Percentiles rank a stretch among this genome's conserved stretches.
phyloP scores from a whole-genome alignment of 2,329 filamentous ascomycete species.

The Falciphora oryzae region DNA sequence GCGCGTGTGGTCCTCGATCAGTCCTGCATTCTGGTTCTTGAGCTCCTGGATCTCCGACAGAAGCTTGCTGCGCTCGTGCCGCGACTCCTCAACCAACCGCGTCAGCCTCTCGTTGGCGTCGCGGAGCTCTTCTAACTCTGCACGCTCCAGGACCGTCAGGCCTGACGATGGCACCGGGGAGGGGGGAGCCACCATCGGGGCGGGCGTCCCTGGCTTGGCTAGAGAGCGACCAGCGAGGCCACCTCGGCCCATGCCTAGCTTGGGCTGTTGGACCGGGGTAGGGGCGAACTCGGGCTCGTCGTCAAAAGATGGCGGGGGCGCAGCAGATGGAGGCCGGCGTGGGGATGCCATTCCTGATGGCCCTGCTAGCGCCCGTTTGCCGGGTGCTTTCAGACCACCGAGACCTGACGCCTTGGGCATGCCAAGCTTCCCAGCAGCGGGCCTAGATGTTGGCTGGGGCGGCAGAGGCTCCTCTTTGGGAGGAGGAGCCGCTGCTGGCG shows the following conservation, averaged over 20 bases:
- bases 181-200: slow-evolving; percentile 41
- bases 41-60: slow-evolving; percentile 87
- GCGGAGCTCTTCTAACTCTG: slow-evolving; percentile 87
- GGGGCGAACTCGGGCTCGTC: slow-evolving; percentile 41
- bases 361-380: slow-evolving; percentile 46
- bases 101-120: slow-evolving; percentile 73
- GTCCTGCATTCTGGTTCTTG: slow-evolving; percentile 91
- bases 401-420: slow-evolving; percentile 47
- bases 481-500: slow-evolving; percentile 33
- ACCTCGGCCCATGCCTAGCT: slow-evolving; percentile 65
- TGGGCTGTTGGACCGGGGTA: slow-evolving; percentile 48
- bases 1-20: slow-evolving; percentile 95
- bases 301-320: slow-evolving; percentile 44
- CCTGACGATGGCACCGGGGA: slow-evolving; percentile 58
- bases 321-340: slow-evolving; percentile 41
- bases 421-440: slow-evolving; percentile 46
- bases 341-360: slow-evolving; percentile 47
- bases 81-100: slow-evolving; percentile 71
- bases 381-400: slow-evolving; percentile 54
- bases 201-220: slow-evolving; percentile 60
- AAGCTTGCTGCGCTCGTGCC: slow-evolving; percentile 74
- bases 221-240: slow-evolving; percentile 83
- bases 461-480: slow-evolving; percentile 49
- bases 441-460: slow-evolving; percentile 51
- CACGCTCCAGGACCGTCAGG: slow-evolving; percentile 72